Base-by-base conservation (phyloP, 2,329 filamentous ascomycete genomes). In the Fusarium hostae region DNA sequence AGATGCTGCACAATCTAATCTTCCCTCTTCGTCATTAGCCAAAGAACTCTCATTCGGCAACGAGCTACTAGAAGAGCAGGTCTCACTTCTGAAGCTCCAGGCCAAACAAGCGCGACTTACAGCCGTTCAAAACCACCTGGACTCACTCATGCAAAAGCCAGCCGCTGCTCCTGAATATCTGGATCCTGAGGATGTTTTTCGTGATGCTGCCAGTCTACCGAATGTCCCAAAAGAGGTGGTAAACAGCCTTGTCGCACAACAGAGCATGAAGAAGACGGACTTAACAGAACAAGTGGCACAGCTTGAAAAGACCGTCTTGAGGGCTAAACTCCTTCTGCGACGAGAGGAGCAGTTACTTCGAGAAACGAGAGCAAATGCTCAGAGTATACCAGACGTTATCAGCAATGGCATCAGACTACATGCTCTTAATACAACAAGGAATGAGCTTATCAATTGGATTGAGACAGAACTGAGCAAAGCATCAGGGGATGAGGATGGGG, bases 401-500 rank as follows among this genome's bases (percentile, higher is more conserved):
- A 81, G 80, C 65, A 79, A 81, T 43, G 76, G 77, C 6, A 77
- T 81, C 20, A 87, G 86, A 68, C 71, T 89, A 5, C 81, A 84
- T 51, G 90, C 90, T 18, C 80, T 92, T 13, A 85, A 84, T 44
- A 81, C 81, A 11, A 88, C 89, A 15, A 84, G 90, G 20, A 86
- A 86, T 56, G 87, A 88, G 68, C 83, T 92, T 55, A 91, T 92
- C 64, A 83, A 80, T 62, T 92, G 90, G 90, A 90, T 92, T 62
- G 90, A 92, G 77, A 82, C 81, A 9, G 90, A 91, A 76, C 80
- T 92, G 26, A 81, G 84, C 56, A 88, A 87, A 59, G 87, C 88
- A 3, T 83, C 84, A 8, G 75, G 77, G 0, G 82, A 81, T 5
- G 80, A 73, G 26, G 77, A 78, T 2, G 79, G 78, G 1, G 76